A percentile compares a stretch with the other conserved stretches of the same genome.
Conservation (phyloP, 2,329 filamentous ascomycete genomes). For the Clarireedia sp. region DNA sequence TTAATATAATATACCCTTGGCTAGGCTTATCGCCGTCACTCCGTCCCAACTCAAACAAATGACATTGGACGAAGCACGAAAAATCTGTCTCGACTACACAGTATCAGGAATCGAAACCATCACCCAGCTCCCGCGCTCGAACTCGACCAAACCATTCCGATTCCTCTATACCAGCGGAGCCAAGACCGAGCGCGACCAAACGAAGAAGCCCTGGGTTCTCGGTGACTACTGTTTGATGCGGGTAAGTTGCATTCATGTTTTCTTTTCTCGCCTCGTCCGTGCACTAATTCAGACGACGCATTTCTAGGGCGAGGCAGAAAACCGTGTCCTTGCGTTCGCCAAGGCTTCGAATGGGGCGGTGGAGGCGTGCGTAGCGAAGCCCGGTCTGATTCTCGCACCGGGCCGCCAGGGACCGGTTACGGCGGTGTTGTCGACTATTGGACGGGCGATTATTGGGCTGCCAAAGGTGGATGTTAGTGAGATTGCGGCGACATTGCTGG, state of each 20-base stretch:
- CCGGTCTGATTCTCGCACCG: slow-evolving; percentile 35
- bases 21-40: slow-evolving; percentile 37
- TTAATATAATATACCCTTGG: too few species aligned
- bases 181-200: slow-evolving; percentile 37
- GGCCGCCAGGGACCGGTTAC: slow-evolving; percentile 17
- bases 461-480: slow-evolving; percentile 32
- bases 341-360: slow-evolving; percentile 32
- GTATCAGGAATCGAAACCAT: slow-evolving; percentile 32
- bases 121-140: slow-evolving; percentile 12
- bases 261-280: neutral
- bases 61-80: slow-evolving; percentile 32
- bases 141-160: slow-evolving; percentile 31
- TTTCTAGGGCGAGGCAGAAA: slow-evolving; percentile 43
- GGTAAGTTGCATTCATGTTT: slow-evolving; percentile 34
- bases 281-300: neutral
- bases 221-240: slow-evolving; percentile 39
- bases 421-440: slow-evolving; percentile 17
- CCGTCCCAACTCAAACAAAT: slow-evolving; percentile 29
- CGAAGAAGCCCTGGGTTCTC: slow-evolving; percentile 33
- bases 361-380: slow-evolving; percentile 35
- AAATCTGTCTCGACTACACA: slow-evolving; percentile 36
- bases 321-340: slow-evolving; percentile 35
- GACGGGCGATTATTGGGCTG: slow-evolving; percentile 24
- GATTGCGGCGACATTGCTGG: slow-evolving; percentile 36
- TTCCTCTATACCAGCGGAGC: slow-evolving; percentile 45